Evolutionary conservation across 257 asterid genomes (phyloP).

Genomic region (Gentiana straminea): DNA sequence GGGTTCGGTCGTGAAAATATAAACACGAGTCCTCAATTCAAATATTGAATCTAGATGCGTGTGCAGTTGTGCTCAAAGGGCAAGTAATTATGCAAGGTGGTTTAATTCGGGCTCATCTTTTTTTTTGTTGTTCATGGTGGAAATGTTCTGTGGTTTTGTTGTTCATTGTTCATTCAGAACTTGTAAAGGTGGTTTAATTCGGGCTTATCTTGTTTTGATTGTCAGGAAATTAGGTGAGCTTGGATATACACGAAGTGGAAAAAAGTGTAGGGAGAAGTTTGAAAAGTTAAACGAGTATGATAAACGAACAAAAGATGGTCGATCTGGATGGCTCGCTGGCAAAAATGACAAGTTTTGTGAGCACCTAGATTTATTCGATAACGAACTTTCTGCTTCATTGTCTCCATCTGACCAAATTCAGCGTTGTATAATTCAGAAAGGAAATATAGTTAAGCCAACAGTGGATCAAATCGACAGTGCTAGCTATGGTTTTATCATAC

Average conservation of each 20-base stretch:
- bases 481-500: constrained; percentile 23
- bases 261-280: constrained; percentile 75
- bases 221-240: constrained; percentile 69
- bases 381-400: constrained; percentile 25
- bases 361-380: constrained; percentile 44
- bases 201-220: constrained; percentile 11
- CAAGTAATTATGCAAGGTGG: no score
- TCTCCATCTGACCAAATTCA: constrained; percentile 26
- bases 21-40: no score
- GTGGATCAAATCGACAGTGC: constrained; percentile 19
- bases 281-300: constrained; percentile 61
- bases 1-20: no score
- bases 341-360: constrained; percentile 53
- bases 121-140: neutral
- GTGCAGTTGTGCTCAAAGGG: no score
- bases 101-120: neutral
- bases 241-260: constrained; percentile 56
- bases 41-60: no score
- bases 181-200: neutral
- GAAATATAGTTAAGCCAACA: constrained; percentile 15
- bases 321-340: constrained; percentile 46
- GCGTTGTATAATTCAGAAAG: constrained; percentile 15
- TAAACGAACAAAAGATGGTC: constrained; percentile 54
- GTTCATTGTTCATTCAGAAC: neutral
- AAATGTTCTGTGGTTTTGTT: neutral